phyloP scores from a whole-genome alignment of 2,329 filamentous ascomycete species.

The Zymoseptoria crescenta region DNA sequence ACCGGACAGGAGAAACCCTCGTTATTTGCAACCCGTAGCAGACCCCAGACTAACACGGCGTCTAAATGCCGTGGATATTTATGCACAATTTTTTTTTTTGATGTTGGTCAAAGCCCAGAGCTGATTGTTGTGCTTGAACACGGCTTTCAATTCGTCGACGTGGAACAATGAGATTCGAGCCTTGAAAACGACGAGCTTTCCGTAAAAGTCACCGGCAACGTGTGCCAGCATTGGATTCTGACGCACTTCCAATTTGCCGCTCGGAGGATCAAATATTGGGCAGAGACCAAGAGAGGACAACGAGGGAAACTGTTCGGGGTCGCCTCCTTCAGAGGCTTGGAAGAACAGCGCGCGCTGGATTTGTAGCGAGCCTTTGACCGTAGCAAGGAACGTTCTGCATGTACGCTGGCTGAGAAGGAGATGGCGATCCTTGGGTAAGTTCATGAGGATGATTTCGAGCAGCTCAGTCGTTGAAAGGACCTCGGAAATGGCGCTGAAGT shows the following conservation, averaged over 20 bases:
- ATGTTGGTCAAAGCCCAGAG: background rate
- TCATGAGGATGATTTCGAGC: constrained; percentile 2
- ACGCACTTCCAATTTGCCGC: background rate
- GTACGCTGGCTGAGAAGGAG: constrained; percentile 21
- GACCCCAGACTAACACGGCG: background rate
- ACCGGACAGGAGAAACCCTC: background rate
- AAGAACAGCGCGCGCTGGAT: constrained; percentile 23
- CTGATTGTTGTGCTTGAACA: background rate
- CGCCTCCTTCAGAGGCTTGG: too few relatives aligned
- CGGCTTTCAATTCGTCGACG: background rate
- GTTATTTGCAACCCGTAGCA: background rate
- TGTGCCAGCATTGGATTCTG: background rate
- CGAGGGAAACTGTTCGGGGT: too few relatives aligned
- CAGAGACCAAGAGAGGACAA: too few relatives aligned
- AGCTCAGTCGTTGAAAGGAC: constrained; percentile 2
- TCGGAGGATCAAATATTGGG: background rate
- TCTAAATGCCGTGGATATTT: too few relatives aligned
- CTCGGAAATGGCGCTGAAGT: background rate
- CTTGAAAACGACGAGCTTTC: background rate
- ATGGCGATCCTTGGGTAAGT: background rate
- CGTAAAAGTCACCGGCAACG: background rate
- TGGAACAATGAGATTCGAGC: background rate
- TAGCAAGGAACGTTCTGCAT: constrained; percentile 16
- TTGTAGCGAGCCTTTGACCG: constrained; percentile 15
- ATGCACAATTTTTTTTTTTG: too few relatives aligned